These are phyloP conservation scores for Leishmania tarentolae DNA, from an alignment of 208 protist species.

Conservation along the genomic window DNA sequence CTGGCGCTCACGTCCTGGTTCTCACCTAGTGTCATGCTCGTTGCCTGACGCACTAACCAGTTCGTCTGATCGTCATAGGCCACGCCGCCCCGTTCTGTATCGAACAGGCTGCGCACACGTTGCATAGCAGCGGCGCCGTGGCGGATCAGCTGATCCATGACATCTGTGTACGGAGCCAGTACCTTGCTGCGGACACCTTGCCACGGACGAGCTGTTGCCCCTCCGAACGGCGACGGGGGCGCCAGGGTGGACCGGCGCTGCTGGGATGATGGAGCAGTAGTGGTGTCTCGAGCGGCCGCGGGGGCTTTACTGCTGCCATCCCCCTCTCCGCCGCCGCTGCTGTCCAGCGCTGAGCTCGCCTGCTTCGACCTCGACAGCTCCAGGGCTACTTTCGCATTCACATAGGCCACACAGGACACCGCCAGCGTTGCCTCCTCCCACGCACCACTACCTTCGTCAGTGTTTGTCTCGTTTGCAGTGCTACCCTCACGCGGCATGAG, in stretches of 20 bases:
- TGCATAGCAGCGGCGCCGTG: slow-evolving; percentile 16
- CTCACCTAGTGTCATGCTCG: background rate
- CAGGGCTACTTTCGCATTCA: slow-evolving; percentile 15
- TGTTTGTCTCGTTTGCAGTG: background rate
- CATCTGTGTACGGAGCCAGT: slow-evolving; percentile 25
- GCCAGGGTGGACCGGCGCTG: slow-evolving; percentile 5
- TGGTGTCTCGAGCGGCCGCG: background rate
- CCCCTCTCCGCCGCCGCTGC: background rate
- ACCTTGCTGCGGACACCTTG: slow-evolving; percentile 17
- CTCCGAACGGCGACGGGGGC: background rate
- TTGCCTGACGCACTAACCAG: slow-evolving; percentile 9
- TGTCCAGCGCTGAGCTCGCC: background rate
- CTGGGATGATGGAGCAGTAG: slow-evolving; percentile 2
- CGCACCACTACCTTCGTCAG: background rate
- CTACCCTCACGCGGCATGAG: slow-evolving; percentile 3
- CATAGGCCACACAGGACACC: slow-evolving; percentile 17
- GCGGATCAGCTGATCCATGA: slow-evolving; percentile 34
- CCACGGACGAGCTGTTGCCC: background rate
- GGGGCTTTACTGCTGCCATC: background rate
- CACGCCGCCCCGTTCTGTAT: slow-evolving; percentile 19
- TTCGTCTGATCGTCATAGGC: slow-evolving; percentile 26
- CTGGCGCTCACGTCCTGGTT: slow-evolving; percentile 15
- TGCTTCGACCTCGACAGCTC: slow-evolving; percentile 3
- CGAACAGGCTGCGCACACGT: slow-evolving; percentile 16
- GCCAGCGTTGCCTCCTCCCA: slow-evolving; percentile 22